These are phyloP conservation scores for Helianthus tuberosus DNA, from an alignment of 129 eudicot species.

Conservation along the genomic window DNA sequence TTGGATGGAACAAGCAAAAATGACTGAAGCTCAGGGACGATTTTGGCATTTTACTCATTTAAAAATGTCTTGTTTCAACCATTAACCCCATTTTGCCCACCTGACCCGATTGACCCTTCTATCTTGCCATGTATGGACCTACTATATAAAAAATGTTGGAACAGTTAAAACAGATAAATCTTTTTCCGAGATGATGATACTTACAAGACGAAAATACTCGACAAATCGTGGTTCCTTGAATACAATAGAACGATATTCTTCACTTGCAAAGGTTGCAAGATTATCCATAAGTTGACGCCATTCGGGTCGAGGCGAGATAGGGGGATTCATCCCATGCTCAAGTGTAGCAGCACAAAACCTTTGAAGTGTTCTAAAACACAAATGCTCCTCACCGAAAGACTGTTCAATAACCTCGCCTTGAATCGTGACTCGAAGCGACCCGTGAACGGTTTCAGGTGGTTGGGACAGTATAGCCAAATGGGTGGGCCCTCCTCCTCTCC, in stretches of 20 bases:
- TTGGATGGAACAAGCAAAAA: no score
- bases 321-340: conserved; percentile 96
- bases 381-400: conserved; percentile 92
- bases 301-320: conserved; percentile 81
- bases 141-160: background rate
- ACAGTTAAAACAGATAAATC: background rate
- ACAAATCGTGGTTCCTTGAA: conserved; percentile 93
- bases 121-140: conserved; percentile 10
- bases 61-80: background rate
- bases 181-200: conserved; percentile 28
- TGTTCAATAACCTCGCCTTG: conserved; percentile 99
- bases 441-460: conserved; percentile 91
- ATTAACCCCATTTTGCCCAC: background rate
- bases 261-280: conserved; percentile 72
- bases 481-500: conserved; percentile 98
- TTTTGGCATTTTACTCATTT: background rate
- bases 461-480: conserved; percentile 96
- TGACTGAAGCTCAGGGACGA: background rate
- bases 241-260: conserved; percentile 84
- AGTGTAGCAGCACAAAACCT: conserved; percentile 95
- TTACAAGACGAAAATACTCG: conserved; percentile 96
- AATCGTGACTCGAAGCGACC: conserved; percentile 89
- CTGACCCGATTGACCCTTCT: background rate
- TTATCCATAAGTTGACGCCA: conserved; percentile 94
- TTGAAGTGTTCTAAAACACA: conserved; percentile 95